Evolutionary conservation across 2,329 filamentous ascomycete species (phyloP), one percentile per base, ranked within the genome.

Genomic region (Aphanocladium album): DNA sequence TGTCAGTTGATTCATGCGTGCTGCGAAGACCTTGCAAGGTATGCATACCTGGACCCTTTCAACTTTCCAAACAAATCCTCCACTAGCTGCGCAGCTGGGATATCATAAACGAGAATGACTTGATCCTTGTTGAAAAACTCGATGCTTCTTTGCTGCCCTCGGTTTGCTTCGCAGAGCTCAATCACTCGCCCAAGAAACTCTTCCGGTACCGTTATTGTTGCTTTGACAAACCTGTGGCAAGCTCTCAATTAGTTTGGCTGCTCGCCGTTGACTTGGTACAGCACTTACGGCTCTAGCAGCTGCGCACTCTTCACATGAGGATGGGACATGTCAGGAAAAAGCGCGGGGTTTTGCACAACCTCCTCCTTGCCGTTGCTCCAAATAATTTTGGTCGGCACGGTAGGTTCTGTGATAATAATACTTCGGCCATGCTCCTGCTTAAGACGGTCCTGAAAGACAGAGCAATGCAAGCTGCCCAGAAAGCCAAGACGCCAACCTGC

Each of bases 41-140:
- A 14, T 8, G n/a, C 11, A 62, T 70, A 79, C 58, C 93, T 97
- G 0, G 86, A 84, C 41, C 92, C 91, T 74, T 99, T 99, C 57
- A 99, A 81, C 74, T 96, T 97, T 57, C 95, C 95, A 72, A 99
- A 99, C 71, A 99, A 89, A 74, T 99, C 95, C 67, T 98, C 95
- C 1, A 99, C 95, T 4, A 99, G 80, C 58, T 96, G 91, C 1
- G 92, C 87, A 1, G 96, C 82, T 0, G 95, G 95, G 1, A 99
- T 77, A 57, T 93, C 86, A 72, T 99, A 99, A 69, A 93, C 93
- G 37, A 99, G 79, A 64, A 99, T 98, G 61, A 98, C 93, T 74
- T 99, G 95, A 0, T 88, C 91, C 1, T 89, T 81, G 14, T 92
- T 92, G 76, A 98, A 97, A 77, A 96, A 98, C 65, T 91, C 91